Evolutionary conservation across 2,329 filamentous ascomycete genomes (phyloP), one percentile per base, ranked within the genome.

Genomic region (Pseudopithomyces maydicus): DNA sequence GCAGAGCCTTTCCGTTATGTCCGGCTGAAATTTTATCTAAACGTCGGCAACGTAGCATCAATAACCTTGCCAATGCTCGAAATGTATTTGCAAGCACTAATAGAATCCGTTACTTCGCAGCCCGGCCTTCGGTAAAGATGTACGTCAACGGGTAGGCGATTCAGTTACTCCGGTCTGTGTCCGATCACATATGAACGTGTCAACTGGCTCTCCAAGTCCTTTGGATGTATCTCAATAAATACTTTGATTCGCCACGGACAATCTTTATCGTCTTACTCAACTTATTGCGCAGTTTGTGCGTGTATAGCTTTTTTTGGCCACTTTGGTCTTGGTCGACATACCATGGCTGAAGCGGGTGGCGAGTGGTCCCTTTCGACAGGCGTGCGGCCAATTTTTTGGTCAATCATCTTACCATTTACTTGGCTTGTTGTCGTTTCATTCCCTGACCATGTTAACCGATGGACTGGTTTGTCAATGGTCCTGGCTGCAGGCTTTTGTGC

Each of bases 281-380:
- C 35, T 14, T n/a, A 14, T 14, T 11, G 12, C 35, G 8, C 38
- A 10, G n/a, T n/a, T 41, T 4, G 1, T 23, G n/a, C 29, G 15
- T 19, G 20, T 26, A 14, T 26, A 14, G 11, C 8, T 11, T n/a
- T 35, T 26, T 41, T 22, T 14, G 14, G 2, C 7, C 44, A 4
- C 44, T 14, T 47, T 23, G 33, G 5, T 17, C 17, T 43, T 19
- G 12, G 4, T 43, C 20, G 7, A 23, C 15, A 23, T 14, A 19
- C 8, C 20, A 50, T 50, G 47, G 35, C 35, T 8, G 35, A 23
- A 20, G 20, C 12, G 15, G 12, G 11, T 7, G 17, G 47, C 35
- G 47, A 50, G n/a, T 50, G 47, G 47, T 39, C 35, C 14, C 47
- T 50, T 15, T n/a, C 47, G 22, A 50, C 38, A 22, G 35, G 47